phyloP scores from a whole-genome alignment of 352 stramenopile genomes.

The Globisporangium acanthophoron region DNA sequence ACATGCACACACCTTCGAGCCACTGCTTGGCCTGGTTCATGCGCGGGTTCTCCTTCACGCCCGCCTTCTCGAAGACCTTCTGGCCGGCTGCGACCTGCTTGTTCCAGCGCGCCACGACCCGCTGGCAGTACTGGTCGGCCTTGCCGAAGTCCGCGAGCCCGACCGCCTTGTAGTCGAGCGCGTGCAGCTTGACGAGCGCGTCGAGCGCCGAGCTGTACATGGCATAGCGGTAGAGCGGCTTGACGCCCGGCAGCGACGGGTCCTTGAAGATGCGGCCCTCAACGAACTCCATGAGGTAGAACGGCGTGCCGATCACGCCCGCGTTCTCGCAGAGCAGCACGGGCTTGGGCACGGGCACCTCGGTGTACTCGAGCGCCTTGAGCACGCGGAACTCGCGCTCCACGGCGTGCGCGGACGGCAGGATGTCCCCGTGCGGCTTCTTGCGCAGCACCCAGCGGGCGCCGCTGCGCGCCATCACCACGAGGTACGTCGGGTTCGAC shows the following conservation, averaged over 20 bases:
- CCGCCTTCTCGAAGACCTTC: conserved; percentile 37
- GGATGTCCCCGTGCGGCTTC: conserved; percentile 75
- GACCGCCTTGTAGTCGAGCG: conserved; percentile 50
- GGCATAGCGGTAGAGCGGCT: conserved; percentile 67
- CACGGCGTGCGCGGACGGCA: conserved; percentile 75
- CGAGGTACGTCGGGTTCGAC: conserved; percentile 85
- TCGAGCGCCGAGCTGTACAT: conserved; percentile 77
- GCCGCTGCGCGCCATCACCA: conserved; percentile 48
- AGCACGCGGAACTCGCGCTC: conserved; percentile 75
- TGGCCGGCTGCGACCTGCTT: conserved; percentile 56
- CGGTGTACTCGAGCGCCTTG: conserved; percentile 56
- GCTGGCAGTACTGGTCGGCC: conserved; percentile 62
- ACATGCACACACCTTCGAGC: conserved; percentile 29
- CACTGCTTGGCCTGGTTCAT: conserved; percentile 50
- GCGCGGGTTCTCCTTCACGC: conserved; percentile 48
- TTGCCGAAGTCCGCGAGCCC: conserved; percentile 56
- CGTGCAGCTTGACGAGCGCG: conserved; percentile 58
- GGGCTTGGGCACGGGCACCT: conserved; percentile 58
- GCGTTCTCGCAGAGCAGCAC: conserved; percentile 64
- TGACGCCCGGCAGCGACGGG: conserved; percentile 52
- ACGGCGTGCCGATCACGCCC: conserved; percentile 57
- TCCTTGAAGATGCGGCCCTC: conserved; percentile 72
- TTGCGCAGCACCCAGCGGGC: conserved; percentile 77
- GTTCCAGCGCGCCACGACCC: conserved; percentile 68
- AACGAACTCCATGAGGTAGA: conserved; percentile 84